Evolutionary conservation across 176 grass and related monocot genomes (phyloP).

Genomic region (Carex littledalei): DNA sequence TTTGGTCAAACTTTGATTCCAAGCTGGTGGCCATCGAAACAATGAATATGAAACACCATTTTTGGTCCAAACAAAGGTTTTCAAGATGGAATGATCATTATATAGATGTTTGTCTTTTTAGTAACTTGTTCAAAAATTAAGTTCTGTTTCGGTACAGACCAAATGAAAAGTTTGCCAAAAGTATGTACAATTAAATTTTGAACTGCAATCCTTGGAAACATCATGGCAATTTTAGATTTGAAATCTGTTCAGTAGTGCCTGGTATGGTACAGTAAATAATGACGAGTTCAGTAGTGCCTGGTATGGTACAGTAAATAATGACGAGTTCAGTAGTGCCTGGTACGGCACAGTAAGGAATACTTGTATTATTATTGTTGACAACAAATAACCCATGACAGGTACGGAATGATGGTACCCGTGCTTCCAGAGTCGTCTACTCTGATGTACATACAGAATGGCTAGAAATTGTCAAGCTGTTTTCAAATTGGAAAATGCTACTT

Average conservation of each 20-base stretch:
- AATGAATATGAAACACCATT: neutral
- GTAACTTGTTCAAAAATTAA: neutral
- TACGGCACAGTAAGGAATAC: neutral
- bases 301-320: neutral
- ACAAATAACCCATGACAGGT: neutral
- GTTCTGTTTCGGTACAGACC: neutral
- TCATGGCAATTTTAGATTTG: neutral
- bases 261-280: neutral
- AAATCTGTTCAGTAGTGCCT: neutral
- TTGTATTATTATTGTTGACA: neutral
- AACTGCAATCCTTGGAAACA: neutral
- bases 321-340: neutral
- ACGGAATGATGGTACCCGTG: constrained; percentile 61
- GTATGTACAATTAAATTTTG: neutral
- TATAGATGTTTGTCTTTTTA: neutral
- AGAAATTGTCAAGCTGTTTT: constrained; percentile 60
- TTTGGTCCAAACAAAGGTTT: neutral
- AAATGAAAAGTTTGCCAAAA: neutral
- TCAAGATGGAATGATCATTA: neutral
- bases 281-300: neutral
- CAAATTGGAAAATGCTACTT: constrained; percentile 84
- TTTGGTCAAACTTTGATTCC: no score
- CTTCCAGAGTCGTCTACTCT: constrained; percentile 14
- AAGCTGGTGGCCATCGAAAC: neutral
- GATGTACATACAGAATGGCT: constrained; percentile 27